These are phyloP conservation scores for Zoysia japonica DNA, from an alignment of 176 grass and related monocot genomes.

Conservation along the genomic window DNA sequence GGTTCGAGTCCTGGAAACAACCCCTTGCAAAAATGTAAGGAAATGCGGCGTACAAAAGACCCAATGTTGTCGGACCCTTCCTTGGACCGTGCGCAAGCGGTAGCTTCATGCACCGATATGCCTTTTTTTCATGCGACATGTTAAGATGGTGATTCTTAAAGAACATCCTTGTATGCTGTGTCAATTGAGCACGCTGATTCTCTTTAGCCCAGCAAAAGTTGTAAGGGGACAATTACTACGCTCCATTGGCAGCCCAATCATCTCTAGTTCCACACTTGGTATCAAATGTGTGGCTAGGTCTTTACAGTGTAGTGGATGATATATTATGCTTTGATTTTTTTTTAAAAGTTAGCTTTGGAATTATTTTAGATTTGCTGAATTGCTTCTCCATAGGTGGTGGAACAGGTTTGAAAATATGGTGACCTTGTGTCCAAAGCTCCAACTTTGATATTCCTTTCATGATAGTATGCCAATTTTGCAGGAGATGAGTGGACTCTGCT, in stretches of 20 bases:
- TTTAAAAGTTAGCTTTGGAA: neutral
- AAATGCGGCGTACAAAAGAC: too few species aligned
- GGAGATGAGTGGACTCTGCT: slow-evolving; percentile 96
- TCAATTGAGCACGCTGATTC: slow-evolving; percentile 5
- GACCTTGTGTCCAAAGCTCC: neutral
- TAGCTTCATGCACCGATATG: too few species aligned
- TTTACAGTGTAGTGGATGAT: slow-evolving; percentile 17
- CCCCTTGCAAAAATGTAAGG: too few species aligned
- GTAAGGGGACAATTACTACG: neutral
- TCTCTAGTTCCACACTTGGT: neutral
- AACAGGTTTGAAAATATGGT: slow-evolving; percentile 27
- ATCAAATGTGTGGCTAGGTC: slow-evolving; percentile 18
- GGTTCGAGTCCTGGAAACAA: too few species aligned
- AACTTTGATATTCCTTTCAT: slow-evolving; percentile 27
- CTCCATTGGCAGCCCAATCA: neutral
- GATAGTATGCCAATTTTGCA: slow-evolving; percentile 52
- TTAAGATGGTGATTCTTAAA: slow-evolving; percentile 5
- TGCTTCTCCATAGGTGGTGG: slow-evolving; percentile 4
- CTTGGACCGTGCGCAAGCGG: too few species aligned
- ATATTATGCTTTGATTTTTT: neutral
- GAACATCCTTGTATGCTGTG: neutral
- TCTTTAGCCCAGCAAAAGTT: slow-evolving; percentile 17
- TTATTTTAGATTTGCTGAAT: slow-evolving; percentile 10
- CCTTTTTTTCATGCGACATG: too few species aligned
- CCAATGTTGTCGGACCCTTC: too few species aligned